Evolutionary conservation across 2,329 filamentous ascomycete genomes (phyloP).

Genomic region (Trichoderma simmonsii): DNA sequence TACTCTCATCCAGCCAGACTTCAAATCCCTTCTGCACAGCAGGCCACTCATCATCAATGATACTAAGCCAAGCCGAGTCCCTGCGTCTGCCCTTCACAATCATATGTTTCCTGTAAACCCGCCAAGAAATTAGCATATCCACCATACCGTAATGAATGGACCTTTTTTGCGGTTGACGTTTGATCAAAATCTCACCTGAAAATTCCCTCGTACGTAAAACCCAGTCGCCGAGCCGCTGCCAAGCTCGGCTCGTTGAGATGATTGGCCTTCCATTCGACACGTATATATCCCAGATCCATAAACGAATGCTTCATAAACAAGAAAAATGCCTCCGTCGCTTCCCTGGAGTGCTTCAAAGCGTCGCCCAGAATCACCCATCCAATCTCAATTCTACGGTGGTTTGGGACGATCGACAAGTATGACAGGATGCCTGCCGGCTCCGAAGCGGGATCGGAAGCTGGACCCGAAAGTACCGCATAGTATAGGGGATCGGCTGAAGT

Average conservation of each 20-base stretch:
- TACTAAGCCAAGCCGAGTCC: slow-evolving; percentile 60
- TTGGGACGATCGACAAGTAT: slow-evolving; percentile 47
- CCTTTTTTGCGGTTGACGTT: background rate
- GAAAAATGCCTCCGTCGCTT: slow-evolving; percentile 57
- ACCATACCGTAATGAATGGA: background rate
- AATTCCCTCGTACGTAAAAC: slow-evolving; percentile 57
- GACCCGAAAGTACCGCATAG: slow-evolving; percentile 43
- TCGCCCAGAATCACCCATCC: slow-evolving; percentile 53
- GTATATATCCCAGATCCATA: slow-evolving; percentile 49
- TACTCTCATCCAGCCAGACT: slow-evolving; percentile 51
- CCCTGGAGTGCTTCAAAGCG: slow-evolving; percentile 49
- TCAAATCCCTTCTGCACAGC: slow-evolving; percentile 45
- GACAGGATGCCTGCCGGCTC: slow-evolving; percentile 41
- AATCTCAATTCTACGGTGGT: slow-evolving; percentile 53
- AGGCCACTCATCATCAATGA: slow-evolving; percentile 59
- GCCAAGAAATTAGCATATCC: background rate
- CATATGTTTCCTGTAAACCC: slow-evolving; percentile 49
- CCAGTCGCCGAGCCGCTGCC: slow-evolving; percentile 54
- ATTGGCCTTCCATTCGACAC: slow-evolving; percentile 65
- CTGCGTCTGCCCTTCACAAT: slow-evolving; percentile 54
- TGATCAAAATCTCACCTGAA: slow-evolving; percentile 43
- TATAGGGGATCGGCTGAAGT: slow-evolving; percentile 37
- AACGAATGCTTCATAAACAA: slow-evolving; percentile 54
- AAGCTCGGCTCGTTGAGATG: slow-evolving; percentile 52
- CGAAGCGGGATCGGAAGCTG: slow-evolving; percentile 23